A percentile compares a stretch with the other conserved stretches of the same genome.
Evolutionary conservation across 73 alveolate species (phyloP).

Genomic region (Stentor roeselii): DNA sequence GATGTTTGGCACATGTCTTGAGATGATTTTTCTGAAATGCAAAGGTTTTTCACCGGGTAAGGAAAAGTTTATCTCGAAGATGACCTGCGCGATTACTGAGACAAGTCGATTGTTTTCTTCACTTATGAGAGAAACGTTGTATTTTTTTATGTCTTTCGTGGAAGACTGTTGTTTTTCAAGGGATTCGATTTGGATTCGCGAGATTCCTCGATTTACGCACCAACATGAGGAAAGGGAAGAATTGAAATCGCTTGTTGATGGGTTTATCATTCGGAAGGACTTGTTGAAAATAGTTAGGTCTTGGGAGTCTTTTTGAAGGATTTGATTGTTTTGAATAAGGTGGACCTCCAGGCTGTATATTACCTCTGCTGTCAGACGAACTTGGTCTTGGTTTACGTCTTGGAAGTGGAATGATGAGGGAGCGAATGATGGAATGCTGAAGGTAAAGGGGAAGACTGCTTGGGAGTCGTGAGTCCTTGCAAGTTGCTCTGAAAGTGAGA

Average conservation of each 20-base stretch:
- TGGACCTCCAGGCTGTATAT: background rate
- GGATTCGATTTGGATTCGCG: background rate
- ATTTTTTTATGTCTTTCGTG: background rate
- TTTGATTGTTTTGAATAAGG: background rate
- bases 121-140: background rate
- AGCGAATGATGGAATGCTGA: background rate
- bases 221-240: background rate
- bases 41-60: conserved; percentile 17
- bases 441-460: conserved; percentile 14
- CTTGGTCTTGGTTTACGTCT: background rate
- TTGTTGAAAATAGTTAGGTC: background rate
- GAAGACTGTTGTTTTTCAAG: background rate
- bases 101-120: background rate
- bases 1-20: background rate
- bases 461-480: background rate
- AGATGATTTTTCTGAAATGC: background rate
- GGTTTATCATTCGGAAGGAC: background rate
- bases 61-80: background rate
- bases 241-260: background rate
- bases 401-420: background rate
- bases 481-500: background rate
- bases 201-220: background rate
- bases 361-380: background rate
- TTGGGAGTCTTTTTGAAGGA: background rate
- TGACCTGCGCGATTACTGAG: background rate